Conservation (phyloP, 306 rosid species). For the Cicer judaicum region DNA sequence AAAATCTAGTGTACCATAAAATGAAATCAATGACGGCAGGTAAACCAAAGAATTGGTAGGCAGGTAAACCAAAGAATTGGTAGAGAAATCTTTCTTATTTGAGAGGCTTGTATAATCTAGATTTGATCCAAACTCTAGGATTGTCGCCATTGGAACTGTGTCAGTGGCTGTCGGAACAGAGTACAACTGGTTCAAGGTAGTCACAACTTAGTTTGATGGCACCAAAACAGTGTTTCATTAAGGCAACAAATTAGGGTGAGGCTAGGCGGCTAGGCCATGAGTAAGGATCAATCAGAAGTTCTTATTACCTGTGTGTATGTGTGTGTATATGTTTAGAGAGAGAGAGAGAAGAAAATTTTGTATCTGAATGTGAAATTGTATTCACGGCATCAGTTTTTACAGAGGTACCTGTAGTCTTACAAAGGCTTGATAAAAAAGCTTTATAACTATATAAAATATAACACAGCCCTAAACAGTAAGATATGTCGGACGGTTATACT, state of each 20-base stretch:
- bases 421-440: neutral
- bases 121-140: neutral
- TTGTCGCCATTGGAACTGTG: neutral
- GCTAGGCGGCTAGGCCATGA: conserved; percentile 15
- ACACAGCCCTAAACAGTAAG: neutral
- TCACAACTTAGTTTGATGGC: neutral
- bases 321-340: too few relatives aligned
- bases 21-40: neutral
- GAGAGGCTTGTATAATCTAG: neutral
- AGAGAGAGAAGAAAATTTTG: neutral
- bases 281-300: conserved; percentile 3
- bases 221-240: neutral
- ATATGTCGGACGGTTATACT: neutral
- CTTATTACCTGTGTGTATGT: neutral
- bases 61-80: conserved; percentile 4
- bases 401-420: neutral
- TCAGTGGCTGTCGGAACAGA: neutral
- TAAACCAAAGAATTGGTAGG: conserved; percentile 2
- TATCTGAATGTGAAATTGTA: conserved; percentile 13
- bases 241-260: neutral
- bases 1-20: conserved; percentile 14
- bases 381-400: neutral
- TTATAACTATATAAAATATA: neutral
- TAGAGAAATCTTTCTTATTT: neutral
- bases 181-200: neutral